Base-by-base conservation (phyloP, 2,329 filamentous ascomycete genomes). In the Colletotrichum falcatum region DNA sequence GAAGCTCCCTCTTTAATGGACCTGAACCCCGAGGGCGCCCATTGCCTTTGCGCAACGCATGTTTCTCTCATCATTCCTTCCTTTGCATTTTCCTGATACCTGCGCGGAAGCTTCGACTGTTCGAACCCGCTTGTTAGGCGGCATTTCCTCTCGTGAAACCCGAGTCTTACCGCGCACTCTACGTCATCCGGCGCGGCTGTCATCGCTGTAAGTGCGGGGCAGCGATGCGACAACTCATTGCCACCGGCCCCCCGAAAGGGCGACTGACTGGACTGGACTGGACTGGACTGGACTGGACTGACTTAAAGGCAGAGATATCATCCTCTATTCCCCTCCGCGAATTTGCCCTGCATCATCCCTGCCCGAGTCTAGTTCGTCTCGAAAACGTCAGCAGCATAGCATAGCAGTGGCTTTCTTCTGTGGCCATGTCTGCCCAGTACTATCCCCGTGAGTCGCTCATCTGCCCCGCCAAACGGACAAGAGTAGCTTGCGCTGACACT, bases 121-220 rank as follows among this genome's bases (percentile, higher is more conserved):
- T 65, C 42, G 18, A 44, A 12, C 12, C 55, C 53, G 28, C 58
- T 54, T 33, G 39, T 12, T 12, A 28, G 1, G 4, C 12, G 49
- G 7, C 64, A 44, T 51, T 37, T 26, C 55, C 55, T 61, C 6
- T 53, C 33, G 67, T 49, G 55, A n/a, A 48, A 54, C 61, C 14
- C 16, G 14, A 20, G 37, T 23, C 30, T 35, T 42, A 26, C 44
- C 23, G n/a, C 33, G 33, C 55, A 18, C 37, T 61, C 18, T 53
- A 54, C 55, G 39, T 46, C 56, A 28, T 26, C 44, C 26, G 18
- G 58, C 49, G 37, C 7, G 49, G 16, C 44, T 26, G 58, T 37
- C n/a, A 61, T 66, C 54, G 49, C 46, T 71, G 69, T 70, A 61
- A 71, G 69, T 71, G 69, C 65, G 60, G 69, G 65, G 65, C 69